These are phyloP conservation scores for Blastobotrys proliferans DNA, from an alignment of 1,139 yeast species.

Conservation along the genomic window DNA sequence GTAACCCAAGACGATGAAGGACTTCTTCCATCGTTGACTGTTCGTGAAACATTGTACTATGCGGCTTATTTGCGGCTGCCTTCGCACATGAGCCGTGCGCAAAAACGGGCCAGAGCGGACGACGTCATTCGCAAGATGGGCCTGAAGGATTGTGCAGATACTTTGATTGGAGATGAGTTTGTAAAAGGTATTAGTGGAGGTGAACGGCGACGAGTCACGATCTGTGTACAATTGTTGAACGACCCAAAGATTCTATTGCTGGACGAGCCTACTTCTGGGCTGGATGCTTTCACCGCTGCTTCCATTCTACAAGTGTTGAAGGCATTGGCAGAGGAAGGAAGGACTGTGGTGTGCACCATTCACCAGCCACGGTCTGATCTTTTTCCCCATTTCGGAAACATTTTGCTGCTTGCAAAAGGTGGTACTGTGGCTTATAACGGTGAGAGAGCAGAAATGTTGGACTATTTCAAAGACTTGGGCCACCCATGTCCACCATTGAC, in stretches of 20 bases:
- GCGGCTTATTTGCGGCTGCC: slow-evolving; percentile 67
- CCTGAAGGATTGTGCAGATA: slow-evolving; percentile 71
- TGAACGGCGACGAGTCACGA: slow-evolving; percentile 76
- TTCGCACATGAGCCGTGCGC: slow-evolving; percentile 25
- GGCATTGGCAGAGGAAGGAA: slow-evolving; percentile 54
- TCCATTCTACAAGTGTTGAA: slow-evolving; percentile 61
- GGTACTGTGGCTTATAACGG: slow-evolving; percentile 56
- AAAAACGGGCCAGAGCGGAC: slow-evolving; percentile 42
- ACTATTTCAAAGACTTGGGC: slow-evolving; percentile 51
- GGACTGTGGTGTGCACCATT: slow-evolving; percentile 73
- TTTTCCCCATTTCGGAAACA: slow-evolving; percentile 59
- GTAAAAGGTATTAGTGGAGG: slow-evolving; percentile 83
- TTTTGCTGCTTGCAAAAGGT: slow-evolving; percentile 66
- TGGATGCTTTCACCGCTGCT: slow-evolving; percentile 75
- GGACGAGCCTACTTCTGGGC: slow-evolving; percentile 89
- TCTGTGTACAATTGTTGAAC: slow-evolving; percentile 70
- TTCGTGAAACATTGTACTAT: slow-evolving; percentile 65
- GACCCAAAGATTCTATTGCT: slow-evolving; percentile 67
- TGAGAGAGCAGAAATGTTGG: slow-evolving; percentile 40
- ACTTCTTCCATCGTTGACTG: slow-evolving; percentile 65
- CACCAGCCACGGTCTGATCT: slow-evolving; percentile 87
- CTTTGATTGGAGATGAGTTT: slow-evolving; percentile 66
- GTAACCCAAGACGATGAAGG: slow-evolving; percentile 81
- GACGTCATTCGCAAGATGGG: slow-evolving; percentile 64
- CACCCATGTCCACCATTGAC: slow-evolving; percentile 43